Evolutionary conservation across 2,329 filamentous ascomycete genomes (phyloP), one percentile per base, ranked within the genome.

Genomic region (Colletotrichum tanaceti): DNA sequence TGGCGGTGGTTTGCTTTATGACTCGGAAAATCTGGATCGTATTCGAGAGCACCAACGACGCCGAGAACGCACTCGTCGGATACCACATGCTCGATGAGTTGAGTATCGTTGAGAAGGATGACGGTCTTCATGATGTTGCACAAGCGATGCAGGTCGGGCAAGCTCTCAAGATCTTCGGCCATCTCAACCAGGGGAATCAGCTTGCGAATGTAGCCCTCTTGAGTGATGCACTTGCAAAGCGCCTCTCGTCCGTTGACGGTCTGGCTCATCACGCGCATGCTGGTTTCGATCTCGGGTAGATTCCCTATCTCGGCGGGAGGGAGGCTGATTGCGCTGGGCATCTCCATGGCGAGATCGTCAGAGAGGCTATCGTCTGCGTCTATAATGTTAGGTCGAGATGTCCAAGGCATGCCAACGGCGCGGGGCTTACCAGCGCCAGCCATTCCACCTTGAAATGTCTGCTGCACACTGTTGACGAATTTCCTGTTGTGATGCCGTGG

Each of bases 91-190:
- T 99, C 96, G 75, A 99, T 97, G 71, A 99, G 97, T 68, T 90
- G 87, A 38, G 92, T 97, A 78, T 99, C 96, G 81, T 98, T 99
- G 71, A 98, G 88, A 61, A 98, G 84, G 62, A 99, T 97, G 65
- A 98, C 87, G 68, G 91, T 92, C 84, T 99, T 99, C 93, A 98
- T 96, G 77, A 99, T 98, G 78, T 94, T 97, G 87, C 96, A 99
- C 53, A 99, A 84, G 55, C 92, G 89, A 79, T 98, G 96, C 69
- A 99, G 83, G 76, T 98, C 95, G 24, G 88, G 82, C 10, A 97
- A 83, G 77, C 93, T 94, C 80, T 99, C 93, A 68, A 97, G 86
- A 75, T 97, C 93, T 79, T 99, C 96, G 11, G 96, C 95, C 81
- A 93, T 90, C 68, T 92, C 88, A 54, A 99, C 93, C 58, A 98